Conservation (phyloP, 2,329 filamentous ascomycete genomes). For the Microdochium nivale region DNA sequence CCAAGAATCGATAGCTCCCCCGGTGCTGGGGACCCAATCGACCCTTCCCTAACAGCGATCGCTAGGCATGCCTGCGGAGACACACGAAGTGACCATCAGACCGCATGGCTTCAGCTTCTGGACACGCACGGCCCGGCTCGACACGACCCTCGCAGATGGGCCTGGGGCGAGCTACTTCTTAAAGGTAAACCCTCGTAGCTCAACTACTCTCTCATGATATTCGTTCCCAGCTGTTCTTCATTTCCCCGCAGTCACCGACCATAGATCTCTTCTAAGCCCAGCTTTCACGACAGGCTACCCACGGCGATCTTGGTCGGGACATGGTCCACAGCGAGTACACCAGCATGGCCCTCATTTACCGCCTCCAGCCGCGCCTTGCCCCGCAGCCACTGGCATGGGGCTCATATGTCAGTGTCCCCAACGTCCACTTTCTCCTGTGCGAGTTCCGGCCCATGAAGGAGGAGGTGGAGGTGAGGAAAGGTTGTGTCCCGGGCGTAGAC, state of each 20-base stretch:
- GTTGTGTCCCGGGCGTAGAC: conserved; percentile 1
- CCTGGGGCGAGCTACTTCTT: conserved; percentile 6
- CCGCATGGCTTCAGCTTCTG: conserved; percentile 10
- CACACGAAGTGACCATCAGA: neutral
- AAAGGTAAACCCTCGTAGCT: conserved; percentile 7
- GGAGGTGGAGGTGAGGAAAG: conserved; percentile 1
- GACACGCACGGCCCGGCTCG: conserved; percentile 12
- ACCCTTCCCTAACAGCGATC: neutral
- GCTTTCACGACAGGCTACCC: conserved; percentile 4
- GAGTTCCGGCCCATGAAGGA: conserved; percentile 10
- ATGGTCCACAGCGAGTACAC: conserved; percentile 8
- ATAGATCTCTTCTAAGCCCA: neutral
- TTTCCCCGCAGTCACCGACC: neutral
- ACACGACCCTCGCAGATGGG: conserved; percentile 1
- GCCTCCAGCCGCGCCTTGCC: conserved; percentile 3
- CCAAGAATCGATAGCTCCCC: conserved; percentile 6
- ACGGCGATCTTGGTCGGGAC: conserved; percentile 4
- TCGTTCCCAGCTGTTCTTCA: neutral
- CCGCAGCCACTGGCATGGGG: conserved; percentile 7
- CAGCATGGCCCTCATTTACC: conserved; percentile 6
- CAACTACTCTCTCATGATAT: too few species aligned
- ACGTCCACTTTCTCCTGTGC: conserved; percentile 10
- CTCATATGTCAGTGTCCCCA: conserved; percentile 4
- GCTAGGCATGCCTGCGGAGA: neutral
- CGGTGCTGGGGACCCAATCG: too few species aligned